Evolutionary conservation across 2,329 filamentous ascomycete species (phyloP), one percentile per base, ranked within the genome.

Genomic region (Pseudodiploospora longispora): DNA sequence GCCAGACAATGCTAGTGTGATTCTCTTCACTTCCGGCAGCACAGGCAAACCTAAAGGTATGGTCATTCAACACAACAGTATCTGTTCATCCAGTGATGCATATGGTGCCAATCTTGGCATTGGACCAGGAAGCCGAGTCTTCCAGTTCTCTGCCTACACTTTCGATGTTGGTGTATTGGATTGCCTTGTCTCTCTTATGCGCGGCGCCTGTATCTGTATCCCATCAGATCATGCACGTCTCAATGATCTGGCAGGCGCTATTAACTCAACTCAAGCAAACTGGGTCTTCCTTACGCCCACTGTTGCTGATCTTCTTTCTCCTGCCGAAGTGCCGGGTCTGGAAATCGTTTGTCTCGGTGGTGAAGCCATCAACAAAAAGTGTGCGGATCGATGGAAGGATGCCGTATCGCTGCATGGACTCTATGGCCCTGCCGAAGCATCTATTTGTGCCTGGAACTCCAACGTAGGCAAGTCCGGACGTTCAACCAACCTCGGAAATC

Each of bases 341-440:
- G 35, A 47, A 35, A 41, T 34, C 0, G 38, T 53, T 5, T 34
- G 47, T 1, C 27, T 52, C 7, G 40, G 29, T 3, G 51, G 52
- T 1, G 52, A 53, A n/a, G 28, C 46, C n/a, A 12, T 48, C 0
- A 73, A 43, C 64, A 71, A 6, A 61, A 47, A 27, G 45, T 43
- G 2, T 12, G 1, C 39, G 2, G 36, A 41, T 6, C 10, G 5
- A 1, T 59, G 57, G 56, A 27, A 29, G 8, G 46, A 36, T 7
- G 27, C 37, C 1, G 38, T 47, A 1, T 19, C 9, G 2, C 19
- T 55, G n/a, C 52, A 50, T 19, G 66, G 65, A 53, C 36, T 19
- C 3, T 58, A 51, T 6, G 55, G 56, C 1, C 52, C 54, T 4
- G 43, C 52, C 3, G 52, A 52, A 10, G 42, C 30, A 0, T 44